Evolutionary conservation across 2,329 filamentous ascomycete species (phyloP).

Genomic region (Dothideomycetidae sp.): DNA sequence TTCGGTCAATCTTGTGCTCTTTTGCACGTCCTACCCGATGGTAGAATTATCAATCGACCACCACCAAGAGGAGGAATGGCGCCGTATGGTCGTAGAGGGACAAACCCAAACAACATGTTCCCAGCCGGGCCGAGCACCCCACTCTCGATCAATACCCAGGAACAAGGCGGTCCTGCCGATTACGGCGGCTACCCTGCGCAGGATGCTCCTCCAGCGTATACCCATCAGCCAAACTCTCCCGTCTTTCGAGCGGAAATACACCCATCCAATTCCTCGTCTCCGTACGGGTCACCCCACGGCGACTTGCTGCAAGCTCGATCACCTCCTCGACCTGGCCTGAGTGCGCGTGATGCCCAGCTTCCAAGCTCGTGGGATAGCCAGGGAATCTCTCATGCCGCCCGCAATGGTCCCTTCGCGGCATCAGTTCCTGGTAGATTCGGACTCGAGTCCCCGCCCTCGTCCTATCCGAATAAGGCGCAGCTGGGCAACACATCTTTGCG

Average conservation of each 20-base stretch:
- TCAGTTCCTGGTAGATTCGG: conserved; percentile 88
- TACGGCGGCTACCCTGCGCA: conserved; percentile 1
- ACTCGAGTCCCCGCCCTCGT: conserved; percentile 67
- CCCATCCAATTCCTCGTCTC: conserved; percentile 2
- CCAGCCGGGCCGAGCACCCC: conserved; percentile 13
- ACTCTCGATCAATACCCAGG: conserved; percentile 23
- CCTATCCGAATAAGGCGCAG: conserved; percentile 36
- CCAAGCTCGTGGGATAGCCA: conserved; percentile 95
- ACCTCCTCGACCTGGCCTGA: conserved; percentile 50
- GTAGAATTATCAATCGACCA: conserved; percentile 73
- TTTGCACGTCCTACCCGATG: conserved; percentile 87
- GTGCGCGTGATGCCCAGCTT: conserved; percentile 81
- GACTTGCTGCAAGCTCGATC: conserved; percentile 67
- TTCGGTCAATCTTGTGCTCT: conserved; percentile 97
- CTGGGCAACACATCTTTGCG: conserved; percentile 31
- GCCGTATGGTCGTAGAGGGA: conserved; percentile 10
- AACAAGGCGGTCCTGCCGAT: conserved; percentile 3
- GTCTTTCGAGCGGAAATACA: conserved; percentile 6
- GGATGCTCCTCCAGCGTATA: conserved; percentile 3
- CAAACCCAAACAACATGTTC: conserved; percentile 7
- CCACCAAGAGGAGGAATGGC: conserved; percentile 11
- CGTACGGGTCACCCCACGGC: conserved; percentile 75
- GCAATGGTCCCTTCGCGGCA: conserved; percentile 78
- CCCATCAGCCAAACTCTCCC: conserved; percentile 6
- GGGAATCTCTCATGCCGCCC: conserved; percentile 79